Base-by-base conservation (phyloP, 1,284 basidiomycete genomes). In the Marasmius tenuissimus region DNA sequence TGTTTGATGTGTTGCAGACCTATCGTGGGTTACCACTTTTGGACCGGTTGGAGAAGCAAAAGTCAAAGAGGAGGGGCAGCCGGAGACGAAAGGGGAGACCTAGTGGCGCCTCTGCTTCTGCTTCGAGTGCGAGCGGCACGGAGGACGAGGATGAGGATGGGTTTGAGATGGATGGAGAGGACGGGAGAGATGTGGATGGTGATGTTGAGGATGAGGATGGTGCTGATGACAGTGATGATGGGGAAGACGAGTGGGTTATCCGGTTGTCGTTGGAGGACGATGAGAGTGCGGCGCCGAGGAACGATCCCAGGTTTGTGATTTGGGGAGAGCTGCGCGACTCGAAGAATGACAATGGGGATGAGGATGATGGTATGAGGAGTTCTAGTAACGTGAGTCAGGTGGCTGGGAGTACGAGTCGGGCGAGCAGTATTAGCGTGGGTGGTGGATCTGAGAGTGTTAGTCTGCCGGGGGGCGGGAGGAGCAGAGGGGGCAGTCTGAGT, bases 231-330 rank as follows among this genome's bases (percentile, higher is more conserved):
- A 14, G 47, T 42, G 20, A 45, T 47, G 38, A 27, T 47, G 37
- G 48, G 20, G 27, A 59, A 12, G 16, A 58, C 34, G 27, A 20
- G 18, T 33, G 55, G 42, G 45, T 47, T 1, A 59, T 91, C 71
- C 86, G 83, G 68, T 76, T 92, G 70, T 89, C 87, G 1, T 70
- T 89, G 14, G 81, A 84, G 42, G 71, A 83, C 0, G 86, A 90
- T 38, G 84, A 88, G 60, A 84, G 81, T 37, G 85, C 89, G 7
- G 82, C 85, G 0, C 92, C 91, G 1, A 83, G 87, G 18, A 88
- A 94, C 66, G 93, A 96, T 67, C 93, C 93, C 20, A 84, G 93
- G 0, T 95, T 94, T 70, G 91, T 93, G 34, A 88, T 95, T 16
- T 96, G 93, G 93, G 92, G 91, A n/a, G 85, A 91, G 66, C 72